Evolutionary conservation across 805 yeast species (phyloP).

Genomic region (Candida oleophila): DNA sequence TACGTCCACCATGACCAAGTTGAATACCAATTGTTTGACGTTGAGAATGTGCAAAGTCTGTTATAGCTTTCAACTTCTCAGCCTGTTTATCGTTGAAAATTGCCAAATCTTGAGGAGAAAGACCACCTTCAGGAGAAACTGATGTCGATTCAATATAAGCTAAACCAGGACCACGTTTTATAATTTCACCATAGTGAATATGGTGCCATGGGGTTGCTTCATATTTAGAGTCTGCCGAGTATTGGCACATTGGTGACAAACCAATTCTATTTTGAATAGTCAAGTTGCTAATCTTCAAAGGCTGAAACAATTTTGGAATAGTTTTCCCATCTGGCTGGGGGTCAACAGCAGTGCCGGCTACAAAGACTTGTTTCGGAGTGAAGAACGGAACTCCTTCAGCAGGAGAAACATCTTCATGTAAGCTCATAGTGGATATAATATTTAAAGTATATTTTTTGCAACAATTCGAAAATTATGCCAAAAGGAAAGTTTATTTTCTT

Average conservation of each 20-base stretch:
- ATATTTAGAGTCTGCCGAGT: slow-evolving; percentile 41
- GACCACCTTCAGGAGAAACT: slow-evolving; percentile 41
- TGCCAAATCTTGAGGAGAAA: slow-evolving; percentile 47
- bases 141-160: slow-evolving; percentile 47
- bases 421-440: background rate
- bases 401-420: background rate
- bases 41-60: slow-evolving; percentile 47
- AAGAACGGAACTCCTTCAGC: background rate
- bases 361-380: slow-evolving; percentile 13
- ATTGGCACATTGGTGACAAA: slow-evolving; percentile 57
- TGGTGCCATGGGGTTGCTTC: slow-evolving; percentile 46
- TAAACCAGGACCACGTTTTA: slow-evolving; percentile 50
- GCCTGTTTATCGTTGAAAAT: slow-evolving; percentile 53
- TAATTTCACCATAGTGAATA: slow-evolving; percentile 48
- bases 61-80: slow-evolving; percentile 32
- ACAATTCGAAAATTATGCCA: background rate
- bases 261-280: slow-evolving; percentile 51
- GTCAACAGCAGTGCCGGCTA: slow-evolving; percentile 33
- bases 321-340: slow-evolving; percentile 12
- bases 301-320: slow-evolving; percentile 42
- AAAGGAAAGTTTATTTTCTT: too few species aligned
- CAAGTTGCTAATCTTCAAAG: slow-evolving; percentile 39
- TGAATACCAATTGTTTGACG: slow-evolving; percentile 50
- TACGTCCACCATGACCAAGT: slow-evolving; percentile 56
- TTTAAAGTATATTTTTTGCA: background rate